Evolutionary conservation across 2,329 filamentous ascomycete species (phyloP), one percentile per base, ranked within the genome.

Genomic region (Phymatotrichopsis omnivora): DNA sequence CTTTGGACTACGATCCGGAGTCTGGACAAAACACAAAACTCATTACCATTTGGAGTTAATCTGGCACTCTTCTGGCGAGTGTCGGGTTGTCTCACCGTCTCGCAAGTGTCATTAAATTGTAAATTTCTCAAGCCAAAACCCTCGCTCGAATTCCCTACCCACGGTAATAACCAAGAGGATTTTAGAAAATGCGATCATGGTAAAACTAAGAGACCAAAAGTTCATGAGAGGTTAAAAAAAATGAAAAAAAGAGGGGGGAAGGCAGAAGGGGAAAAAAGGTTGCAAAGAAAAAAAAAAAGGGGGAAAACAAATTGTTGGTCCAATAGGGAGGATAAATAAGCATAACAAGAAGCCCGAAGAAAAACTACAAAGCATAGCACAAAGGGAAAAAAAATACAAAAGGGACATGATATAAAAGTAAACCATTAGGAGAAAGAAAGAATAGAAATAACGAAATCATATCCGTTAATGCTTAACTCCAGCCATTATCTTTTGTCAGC

Each of bases 371-470:
- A 20, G 3, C 12, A 22, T n/a, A 11, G 22, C 24, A 4, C 12
- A 23, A 23, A 25, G n/a, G 7, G 20, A 38, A 38, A 38, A 23
- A n/a, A n/a, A 20, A 27, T 25, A 14, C 4, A n/a, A 38, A 38
- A 25, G 28, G 35, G 7, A 27, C 17, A 38, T 38, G 24, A 38
- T 38, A 12, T 24, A 38, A n/a, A 38, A 12, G 35, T 24, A 38
- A 27, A 27, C 14, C 23, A 38, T 16, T 16, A 16, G 28, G 27
- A 29, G 10, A 29, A 29, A 29, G n/a, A 29, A n/a, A 10, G n/a
- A 29, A 29, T 10, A 8, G n/a, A 8, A 8, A 8, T n/a, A 29
- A 29, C 27, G 8, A 29, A 8, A 8, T 8, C 8, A 29, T 10
- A 29, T 29, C n/a, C 27, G 10, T n/a, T 8, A 29, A 29, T 10